Conservation (phyloP, 1,139 yeast genomes). For the Blastobotrys niveus region DNA sequence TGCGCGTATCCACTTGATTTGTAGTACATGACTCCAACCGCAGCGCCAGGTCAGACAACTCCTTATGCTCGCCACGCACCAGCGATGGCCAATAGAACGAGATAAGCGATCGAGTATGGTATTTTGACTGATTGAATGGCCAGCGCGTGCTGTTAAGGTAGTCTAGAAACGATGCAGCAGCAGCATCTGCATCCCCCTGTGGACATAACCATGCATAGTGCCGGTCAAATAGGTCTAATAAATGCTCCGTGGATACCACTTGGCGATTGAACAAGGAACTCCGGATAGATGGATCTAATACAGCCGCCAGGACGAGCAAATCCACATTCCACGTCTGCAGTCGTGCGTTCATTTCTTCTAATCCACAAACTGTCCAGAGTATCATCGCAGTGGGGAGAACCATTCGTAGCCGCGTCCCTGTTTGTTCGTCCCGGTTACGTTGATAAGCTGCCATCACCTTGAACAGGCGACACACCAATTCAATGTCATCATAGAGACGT, state of each 20-base stretch:
- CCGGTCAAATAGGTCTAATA: slow-evolving; percentile 3
- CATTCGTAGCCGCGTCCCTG: slow-evolving; percentile 12
- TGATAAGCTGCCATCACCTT: slow-evolving; percentile 5
- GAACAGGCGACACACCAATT: neutral
- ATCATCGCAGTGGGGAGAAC: slow-evolving; percentile 12
- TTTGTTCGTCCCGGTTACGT: neutral
- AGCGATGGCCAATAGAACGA: slow-evolving; percentile 15
- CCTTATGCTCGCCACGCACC: slow-evolving; percentile 9
- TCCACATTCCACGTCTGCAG: slow-evolving; percentile 14
- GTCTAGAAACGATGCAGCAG: slow-evolving; percentile 6
- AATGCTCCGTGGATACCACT: neutral
- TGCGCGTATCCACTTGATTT: slow-evolving; percentile 12
- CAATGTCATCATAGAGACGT: neutral
- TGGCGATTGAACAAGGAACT: slow-evolving; percentile 9
- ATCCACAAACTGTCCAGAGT: slow-evolving; percentile 4
- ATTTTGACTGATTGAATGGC: slow-evolving; percentile 11
- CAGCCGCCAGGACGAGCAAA: slow-evolving; percentile 12
- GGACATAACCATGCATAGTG: slow-evolving; percentile 7
- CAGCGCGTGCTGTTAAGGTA: slow-evolving; percentile 10
- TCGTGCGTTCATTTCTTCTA: slow-evolving; percentile 7
- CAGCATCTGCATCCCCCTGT: neutral
- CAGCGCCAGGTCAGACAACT: slow-evolving; percentile 11
- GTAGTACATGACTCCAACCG: slow-evolving; percentile 14
- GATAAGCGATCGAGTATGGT: slow-evolving; percentile 10
- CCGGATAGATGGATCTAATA: slow-evolving; percentile 12